A percentile compares a stretch with the other conserved stretches of the same genome.
These are phyloP conservation scores for Penicillium waksmanii DNA, from an alignment of 495 filamentous ascomycete species.

Conservation along the genomic window DNA sequence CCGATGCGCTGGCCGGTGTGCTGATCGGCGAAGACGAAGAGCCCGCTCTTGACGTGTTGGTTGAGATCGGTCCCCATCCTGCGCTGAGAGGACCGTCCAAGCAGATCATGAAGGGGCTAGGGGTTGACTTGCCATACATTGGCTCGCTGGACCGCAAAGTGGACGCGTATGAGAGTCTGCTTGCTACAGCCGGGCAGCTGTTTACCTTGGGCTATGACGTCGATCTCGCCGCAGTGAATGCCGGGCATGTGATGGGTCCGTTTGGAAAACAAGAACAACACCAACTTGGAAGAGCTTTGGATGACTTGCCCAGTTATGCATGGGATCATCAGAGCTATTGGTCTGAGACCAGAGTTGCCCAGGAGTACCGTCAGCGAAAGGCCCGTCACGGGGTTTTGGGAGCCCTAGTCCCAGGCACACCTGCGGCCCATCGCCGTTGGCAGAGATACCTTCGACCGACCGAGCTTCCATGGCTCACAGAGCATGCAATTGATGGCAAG, in stretches of 20 bases:
- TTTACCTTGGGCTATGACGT: not conserved
- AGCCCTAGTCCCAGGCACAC: too few relatives aligned
- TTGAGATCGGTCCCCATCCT: constrained; percentile 53
- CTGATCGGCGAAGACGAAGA: constrained; percentile 10
- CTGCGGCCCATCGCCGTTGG: too few relatives aligned
- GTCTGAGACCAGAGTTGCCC: not conserved
- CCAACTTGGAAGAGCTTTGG: not conserved
- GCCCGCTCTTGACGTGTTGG: constrained; percentile 19
- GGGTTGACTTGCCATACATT: not conserved
- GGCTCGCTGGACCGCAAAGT: not conserved
- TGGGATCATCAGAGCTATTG: not conserved
- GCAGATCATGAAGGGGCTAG: constrained; percentile 18
- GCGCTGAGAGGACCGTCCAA: constrained; percentile 38
- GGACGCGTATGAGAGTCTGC: not conserved
- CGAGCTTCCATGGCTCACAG: constrained; percentile 42
- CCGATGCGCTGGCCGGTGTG: constrained; percentile 24
- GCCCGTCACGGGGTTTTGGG: too few relatives aligned
- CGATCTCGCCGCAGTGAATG: not conserved
- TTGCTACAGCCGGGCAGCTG: not conserved
- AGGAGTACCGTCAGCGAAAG: not conserved
- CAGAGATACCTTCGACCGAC: not conserved
- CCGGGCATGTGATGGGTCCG: not conserved
- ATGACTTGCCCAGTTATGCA: too few relatives aligned
- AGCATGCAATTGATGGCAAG: constrained; percentile 40
- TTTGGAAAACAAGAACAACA: not conserved